Percentiles rank a stretch among this genome's conserved stretches.
Evolutionary conservation across 192 early-diverging fungal genomes (phyloP).

Genomic region (Umbelopsis sp.): DNA sequence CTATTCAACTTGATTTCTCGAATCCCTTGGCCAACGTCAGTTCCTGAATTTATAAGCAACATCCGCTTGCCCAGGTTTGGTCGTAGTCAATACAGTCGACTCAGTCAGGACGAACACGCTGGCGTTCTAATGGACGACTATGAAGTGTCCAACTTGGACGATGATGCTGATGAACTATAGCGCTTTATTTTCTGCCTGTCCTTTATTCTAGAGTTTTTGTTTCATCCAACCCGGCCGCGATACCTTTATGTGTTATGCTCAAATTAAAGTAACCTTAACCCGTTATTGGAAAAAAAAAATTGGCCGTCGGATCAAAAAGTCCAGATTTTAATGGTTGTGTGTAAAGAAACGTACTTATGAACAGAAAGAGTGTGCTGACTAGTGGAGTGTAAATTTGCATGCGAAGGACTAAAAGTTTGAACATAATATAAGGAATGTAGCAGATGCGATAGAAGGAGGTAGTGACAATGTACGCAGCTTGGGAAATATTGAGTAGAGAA

Average conservation of each 20-base stretch:
- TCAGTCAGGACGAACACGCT: conserved; percentile 40
- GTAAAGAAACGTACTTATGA: background rate
- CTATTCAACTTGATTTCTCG: conserved; percentile 32
- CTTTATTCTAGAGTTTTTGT: conserved; percentile 4
- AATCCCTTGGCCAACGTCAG: conserved; percentile 24
- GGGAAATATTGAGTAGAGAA: background rate
- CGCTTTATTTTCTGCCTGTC: background rate
- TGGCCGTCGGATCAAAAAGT: background rate
- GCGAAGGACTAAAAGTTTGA: background rate
- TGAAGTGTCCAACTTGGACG: conserved; percentile 31
- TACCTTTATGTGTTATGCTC: conserved; percentile 8
- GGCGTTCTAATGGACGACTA: conserved; percentile 48
- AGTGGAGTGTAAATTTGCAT: background rate
- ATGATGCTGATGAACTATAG: conserved; percentile 28
- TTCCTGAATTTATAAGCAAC: conserved; percentile 20
- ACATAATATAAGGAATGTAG: background rate
- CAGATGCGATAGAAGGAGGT: background rate
- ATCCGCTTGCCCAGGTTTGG: conserved; percentile 26
- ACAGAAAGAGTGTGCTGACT: background rate
- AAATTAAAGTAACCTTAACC: conserved; percentile 3
- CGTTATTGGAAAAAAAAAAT: background rate
- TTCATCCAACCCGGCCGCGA: background rate
- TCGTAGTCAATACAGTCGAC: conserved; percentile 29
- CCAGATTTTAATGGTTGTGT: background rate
- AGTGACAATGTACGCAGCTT: background rate